Evolutionary conservation across 139 green algal genomes (phyloP).

Genomic region (Gonium pectorale): DNA sequence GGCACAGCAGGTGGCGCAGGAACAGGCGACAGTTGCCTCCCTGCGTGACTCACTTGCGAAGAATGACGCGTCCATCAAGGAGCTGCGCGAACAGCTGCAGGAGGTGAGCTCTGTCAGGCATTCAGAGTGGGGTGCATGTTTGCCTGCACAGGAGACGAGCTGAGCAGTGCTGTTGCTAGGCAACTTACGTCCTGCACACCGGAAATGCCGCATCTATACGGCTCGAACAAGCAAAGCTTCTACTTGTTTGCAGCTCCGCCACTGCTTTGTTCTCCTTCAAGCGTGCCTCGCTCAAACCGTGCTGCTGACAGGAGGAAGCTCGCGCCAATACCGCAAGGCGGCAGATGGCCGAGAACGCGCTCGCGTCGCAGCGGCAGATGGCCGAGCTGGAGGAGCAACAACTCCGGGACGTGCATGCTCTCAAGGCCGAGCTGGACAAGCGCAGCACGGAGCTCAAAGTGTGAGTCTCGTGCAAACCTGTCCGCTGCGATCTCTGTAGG

Average conservation of each 20-base stretch:
- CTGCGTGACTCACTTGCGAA: background rate
- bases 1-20: background rate
- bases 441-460: constrained; percentile 19
- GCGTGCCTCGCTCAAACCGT: too few species aligned
- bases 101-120: background rate
- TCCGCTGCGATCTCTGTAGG: too few species aligned
- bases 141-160: too few species aligned
- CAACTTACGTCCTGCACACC: too few species aligned
- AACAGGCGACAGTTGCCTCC: background rate
- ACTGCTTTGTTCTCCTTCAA: too few species aligned
- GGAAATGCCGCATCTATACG: too few species aligned
- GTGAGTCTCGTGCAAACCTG: too few species aligned
- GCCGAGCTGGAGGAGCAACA: constrained; percentile 33
- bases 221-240: too few species aligned
- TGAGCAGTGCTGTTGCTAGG: too few species aligned
- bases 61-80: background rate
- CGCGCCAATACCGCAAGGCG: background rate
- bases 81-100: constrained; percentile 6
- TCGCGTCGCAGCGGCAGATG: constrained; percentile 6
- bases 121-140: too few species aligned
- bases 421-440: constrained; percentile 32
- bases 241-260: too few species aligned
- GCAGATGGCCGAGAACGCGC: background rate
- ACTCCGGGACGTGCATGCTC: background rate
- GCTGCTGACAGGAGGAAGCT: constrained; percentile 36